Percentiles rank a stretch among this genome's conserved stretches.
Evolutionary conservation across 306 rosid genomes (phyloP).

Genomic region (Ziziphus jujuba): DNA sequence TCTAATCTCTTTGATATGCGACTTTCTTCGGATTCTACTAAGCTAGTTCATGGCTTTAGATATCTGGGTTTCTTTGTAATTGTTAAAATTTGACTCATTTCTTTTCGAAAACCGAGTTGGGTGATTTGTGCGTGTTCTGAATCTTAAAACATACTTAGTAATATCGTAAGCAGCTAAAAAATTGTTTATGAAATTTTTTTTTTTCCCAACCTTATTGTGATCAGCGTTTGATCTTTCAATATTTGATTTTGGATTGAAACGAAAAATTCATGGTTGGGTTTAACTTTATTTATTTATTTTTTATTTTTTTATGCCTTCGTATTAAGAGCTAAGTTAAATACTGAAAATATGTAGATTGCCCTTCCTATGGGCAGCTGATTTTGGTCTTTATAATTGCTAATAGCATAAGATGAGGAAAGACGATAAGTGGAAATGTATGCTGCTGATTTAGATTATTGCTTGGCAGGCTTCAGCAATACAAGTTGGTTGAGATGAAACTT

Average conservation of each 20-base stretch:
- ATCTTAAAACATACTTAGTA: no score
- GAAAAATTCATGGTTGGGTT: neutral
- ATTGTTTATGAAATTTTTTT: no score
- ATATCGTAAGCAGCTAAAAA: no score
- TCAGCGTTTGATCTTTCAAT: neutral
- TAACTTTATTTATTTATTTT: neutral
- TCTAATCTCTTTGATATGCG: neutral
- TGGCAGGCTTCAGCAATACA: slow-evolving; percentile 96
- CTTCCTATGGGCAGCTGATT: neutral
- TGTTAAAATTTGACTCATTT: no score
- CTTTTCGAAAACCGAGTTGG: no score
- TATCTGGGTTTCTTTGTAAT: no score
- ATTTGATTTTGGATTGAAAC: neutral
- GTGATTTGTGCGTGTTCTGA: no score
- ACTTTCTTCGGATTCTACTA: neutral
- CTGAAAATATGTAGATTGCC: neutral
- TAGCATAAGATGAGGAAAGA: neutral
- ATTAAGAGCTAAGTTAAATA: neutral
- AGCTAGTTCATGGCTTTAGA: neutral
- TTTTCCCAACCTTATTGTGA: no score
- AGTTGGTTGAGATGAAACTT: slow-evolving; percentile 95
- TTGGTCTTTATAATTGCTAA: no score
- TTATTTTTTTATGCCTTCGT: no score
- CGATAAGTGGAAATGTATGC: neutral
- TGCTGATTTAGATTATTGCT: slow-evolving; percentile 1